phyloP scores from a whole-genome alignment of 176 grass and related monocot genomes.

The Themeda triandra region DNA sequence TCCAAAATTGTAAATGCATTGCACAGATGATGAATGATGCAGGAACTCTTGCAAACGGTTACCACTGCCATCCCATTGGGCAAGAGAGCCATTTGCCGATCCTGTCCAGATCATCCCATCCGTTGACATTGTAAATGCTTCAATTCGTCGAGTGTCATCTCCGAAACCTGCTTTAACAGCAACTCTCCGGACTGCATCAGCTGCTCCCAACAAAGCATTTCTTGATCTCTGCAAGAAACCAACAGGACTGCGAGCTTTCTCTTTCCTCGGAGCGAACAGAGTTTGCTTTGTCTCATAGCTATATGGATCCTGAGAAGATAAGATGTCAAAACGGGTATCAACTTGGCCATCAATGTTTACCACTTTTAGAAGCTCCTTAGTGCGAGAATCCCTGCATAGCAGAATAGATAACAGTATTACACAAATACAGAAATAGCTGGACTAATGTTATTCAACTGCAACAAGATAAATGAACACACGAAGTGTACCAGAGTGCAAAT shows the following conservation, averaged over 20 bases:
- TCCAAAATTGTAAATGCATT: slow-evolving; percentile 64
- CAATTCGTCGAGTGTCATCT: slow-evolving; percentile 72
- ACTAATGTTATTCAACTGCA: slow-evolving; percentile 32
- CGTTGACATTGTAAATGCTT: slow-evolving; percentile 66
- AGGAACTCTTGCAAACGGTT: slow-evolving; percentile 69
- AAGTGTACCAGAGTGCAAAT: slow-evolving; percentile 79
- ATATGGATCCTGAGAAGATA: slow-evolving; percentile 53
- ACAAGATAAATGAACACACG: slow-evolving; percentile 42
- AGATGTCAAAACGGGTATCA: slow-evolving; percentile 66
- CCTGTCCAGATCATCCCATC: slow-evolving; percentile 83
- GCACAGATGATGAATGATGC: slow-evolving; percentile 55
- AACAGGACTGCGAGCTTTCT: slow-evolving; percentile 64
- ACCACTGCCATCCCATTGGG: slow-evolving; percentile 65
- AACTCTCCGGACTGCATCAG: slow-evolving; percentile 75
- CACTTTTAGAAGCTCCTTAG: slow-evolving; percentile 75
- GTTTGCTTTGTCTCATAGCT: slow-evolving; percentile 40
- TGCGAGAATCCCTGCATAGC: slow-evolving; percentile 63
- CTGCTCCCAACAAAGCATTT: slow-evolving; percentile 80
- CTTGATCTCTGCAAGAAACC: slow-evolving; percentile 80
- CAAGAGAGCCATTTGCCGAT: slow-evolving; percentile 68
- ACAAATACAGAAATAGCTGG: slow-evolving; percentile 24
- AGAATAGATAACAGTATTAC: slow-evolving; percentile 30
- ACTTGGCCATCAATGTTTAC: slow-evolving; percentile 71
- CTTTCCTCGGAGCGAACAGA: slow-evolving; percentile 45
- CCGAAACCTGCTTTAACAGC: slow-evolving; percentile 75